phyloP scores from a whole-genome alignment of 768 basidiomycete species.

The Gloeostereum incarnatum region DNA sequence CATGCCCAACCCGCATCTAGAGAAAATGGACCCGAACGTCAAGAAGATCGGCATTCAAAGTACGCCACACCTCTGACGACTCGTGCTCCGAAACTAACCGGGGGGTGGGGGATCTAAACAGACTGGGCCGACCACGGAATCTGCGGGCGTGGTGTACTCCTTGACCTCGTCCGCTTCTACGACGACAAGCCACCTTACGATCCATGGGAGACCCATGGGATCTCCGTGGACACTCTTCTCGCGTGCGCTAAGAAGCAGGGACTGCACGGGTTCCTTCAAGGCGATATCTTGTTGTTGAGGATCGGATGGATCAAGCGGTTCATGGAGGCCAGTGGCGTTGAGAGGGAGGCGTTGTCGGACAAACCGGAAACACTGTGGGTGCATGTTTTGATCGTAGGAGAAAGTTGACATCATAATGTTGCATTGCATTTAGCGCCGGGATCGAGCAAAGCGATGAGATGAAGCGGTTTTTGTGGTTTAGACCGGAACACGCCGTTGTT shows the following conservation, averaged over 20 bases:
- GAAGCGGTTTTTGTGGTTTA: constrained; percentile 69
- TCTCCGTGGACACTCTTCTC: constrained; percentile 46
- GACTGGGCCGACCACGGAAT: constrained; percentile 70
- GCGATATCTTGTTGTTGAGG: constrained; percentile 52
- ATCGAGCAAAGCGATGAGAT: constrained; percentile 62
- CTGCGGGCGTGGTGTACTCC: constrained; percentile 57
- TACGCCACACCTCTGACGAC: no score
- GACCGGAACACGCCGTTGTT: no score
- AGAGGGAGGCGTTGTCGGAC: constrained; percentile 29
- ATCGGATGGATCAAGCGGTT: constrained; percentile 58
- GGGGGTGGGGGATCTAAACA: constrained; percentile 11
- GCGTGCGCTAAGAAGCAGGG: constrained; percentile 51
- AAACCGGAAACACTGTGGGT: constrained; percentile 47
- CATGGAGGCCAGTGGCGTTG: constrained; percentile 28
- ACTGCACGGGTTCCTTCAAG: constrained; percentile 45
- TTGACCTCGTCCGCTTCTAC: constrained; percentile 52
- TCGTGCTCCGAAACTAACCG: neutral
- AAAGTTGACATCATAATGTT: neutral
- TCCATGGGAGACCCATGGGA: constrained; percentile 47
- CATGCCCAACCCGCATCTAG: constrained; percentile 33
- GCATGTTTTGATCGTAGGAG: neutral
- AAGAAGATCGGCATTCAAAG: constrained; percentile 66
- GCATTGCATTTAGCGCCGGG: constrained; percentile 37
- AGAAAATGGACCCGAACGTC: constrained; percentile 34
- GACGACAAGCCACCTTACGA: constrained; percentile 40